Percentiles rank a stretch among this genome's conserved stretches.
phyloP scores from a whole-genome alignment of 257 asterid species.

The Nicotiana noctiflora region DNA sequence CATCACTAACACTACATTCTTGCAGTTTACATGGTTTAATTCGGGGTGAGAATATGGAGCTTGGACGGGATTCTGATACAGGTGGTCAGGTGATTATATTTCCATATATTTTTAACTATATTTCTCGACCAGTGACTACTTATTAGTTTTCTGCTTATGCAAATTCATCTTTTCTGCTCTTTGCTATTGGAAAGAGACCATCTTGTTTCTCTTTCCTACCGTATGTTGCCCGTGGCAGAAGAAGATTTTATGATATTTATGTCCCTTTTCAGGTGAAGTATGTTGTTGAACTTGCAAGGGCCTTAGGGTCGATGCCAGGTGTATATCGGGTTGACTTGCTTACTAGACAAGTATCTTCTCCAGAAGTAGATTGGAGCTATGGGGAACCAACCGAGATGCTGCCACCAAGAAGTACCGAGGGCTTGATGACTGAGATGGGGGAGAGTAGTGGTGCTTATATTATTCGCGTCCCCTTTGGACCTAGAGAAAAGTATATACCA shows the following conservation, averaged over 20 bases:
- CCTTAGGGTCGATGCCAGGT: slow-evolving; percentile 93
- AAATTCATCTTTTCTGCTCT: neutral
- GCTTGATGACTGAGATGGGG: slow-evolving; percentile 59
- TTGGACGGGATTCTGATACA: slow-evolving; percentile 98
- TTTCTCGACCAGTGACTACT: neutral
- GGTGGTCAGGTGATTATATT: slow-evolving; percentile 77
- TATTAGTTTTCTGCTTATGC: neutral
- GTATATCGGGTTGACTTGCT: slow-evolving; percentile 92
- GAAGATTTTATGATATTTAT: slow-evolving; percentile 5
- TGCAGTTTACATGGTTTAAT: slow-evolving; percentile 94
- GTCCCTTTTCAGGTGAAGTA: slow-evolving; percentile 59
- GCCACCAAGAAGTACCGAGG: slow-evolving; percentile 56
- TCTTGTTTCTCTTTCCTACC: neutral
- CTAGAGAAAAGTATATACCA: slow-evolving; percentile 76
- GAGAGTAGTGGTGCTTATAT: slow-evolving; percentile 94
- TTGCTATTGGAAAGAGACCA: neutral
- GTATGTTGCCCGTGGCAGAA: neutral
- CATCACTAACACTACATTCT: slow-evolving; percentile 7
- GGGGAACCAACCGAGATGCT: slow-evolving; percentile 96
- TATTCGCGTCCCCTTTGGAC: slow-evolving; percentile 86
- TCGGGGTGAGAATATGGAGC: slow-evolving; percentile 99
- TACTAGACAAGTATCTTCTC: slow-evolving; percentile 90
- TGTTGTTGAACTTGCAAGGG: slow-evolving; percentile 93
- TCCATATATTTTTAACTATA: neutral
- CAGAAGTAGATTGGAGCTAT: slow-evolving; percentile 88